Conservation (phyloP, 2,329 filamentous ascomycete genomes). For the Metarhizium humberi region DNA sequence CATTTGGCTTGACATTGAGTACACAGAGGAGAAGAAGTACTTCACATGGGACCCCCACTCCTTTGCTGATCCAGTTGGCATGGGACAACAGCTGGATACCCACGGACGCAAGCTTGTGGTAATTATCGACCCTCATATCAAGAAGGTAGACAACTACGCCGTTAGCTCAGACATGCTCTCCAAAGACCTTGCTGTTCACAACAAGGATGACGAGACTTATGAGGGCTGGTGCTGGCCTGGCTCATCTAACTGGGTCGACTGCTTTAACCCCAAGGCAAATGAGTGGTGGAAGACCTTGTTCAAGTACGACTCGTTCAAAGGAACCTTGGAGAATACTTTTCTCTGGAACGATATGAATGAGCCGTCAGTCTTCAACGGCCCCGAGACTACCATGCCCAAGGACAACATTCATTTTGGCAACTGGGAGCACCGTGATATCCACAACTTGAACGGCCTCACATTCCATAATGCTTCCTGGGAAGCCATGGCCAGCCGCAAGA, state of each 20-base stretch:
- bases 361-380: slow-evolving; percentile 96
- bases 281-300: slow-evolving; percentile 90
- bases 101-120: slow-evolving; percentile 84
- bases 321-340: slow-evolving; percentile 76
- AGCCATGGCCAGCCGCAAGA: slow-evolving; percentile 74
- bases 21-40: slow-evolving; percentile 94
- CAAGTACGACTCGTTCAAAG: slow-evolving; percentile 80
- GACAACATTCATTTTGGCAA: slow-evolving; percentile 86
- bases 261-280: slow-evolving; percentile 84
- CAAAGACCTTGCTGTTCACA: slow-evolving; percentile 74
- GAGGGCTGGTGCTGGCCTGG: slow-evolving; percentile 99
- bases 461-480: slow-evolving; percentile 91
- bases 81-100: slow-evolving; percentile 79
- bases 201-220: slow-evolving; percentile 82
- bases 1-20: slow-evolving; percentile 98
- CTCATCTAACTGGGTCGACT: slow-evolving; percentile 91
- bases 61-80: slow-evolving; percentile 76
- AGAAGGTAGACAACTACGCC: slow-evolving; percentile 72
- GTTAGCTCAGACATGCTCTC: slow-evolving; percentile 75
- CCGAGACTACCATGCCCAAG: slow-evolving; percentile 97
- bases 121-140: slow-evolving; percentile 97
- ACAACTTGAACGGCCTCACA: slow-evolving; percentile 93
- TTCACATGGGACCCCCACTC: slow-evolving; percentile 93
- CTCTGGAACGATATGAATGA: slow-evolving; percentile 99
- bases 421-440: slow-evolving; percentile 95